Evolutionary conservation across 176 grass and related monocot genomes (phyloP).

Genomic region (Bromus sterilis): DNA sequence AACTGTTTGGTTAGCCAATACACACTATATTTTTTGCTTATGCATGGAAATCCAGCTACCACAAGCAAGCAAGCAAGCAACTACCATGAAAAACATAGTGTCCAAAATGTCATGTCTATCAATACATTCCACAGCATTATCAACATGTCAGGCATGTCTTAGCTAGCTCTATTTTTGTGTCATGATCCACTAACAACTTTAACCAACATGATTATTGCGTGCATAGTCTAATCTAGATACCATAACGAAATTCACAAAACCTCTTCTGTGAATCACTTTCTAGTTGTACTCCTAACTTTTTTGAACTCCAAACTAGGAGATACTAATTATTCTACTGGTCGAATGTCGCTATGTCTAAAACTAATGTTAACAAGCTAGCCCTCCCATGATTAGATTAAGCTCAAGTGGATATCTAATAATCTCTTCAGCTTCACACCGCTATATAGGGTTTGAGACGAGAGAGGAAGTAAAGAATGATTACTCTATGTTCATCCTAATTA

Average conservation of each 20-base stretch:
- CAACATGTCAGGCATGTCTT: background rate
- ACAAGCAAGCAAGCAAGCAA: background rate
- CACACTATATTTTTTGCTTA: background rate
- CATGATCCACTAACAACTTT: background rate
- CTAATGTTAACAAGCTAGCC: background rate
- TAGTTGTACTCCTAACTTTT: background rate
- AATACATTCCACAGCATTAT: background rate
- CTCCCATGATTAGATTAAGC: too few relatives aligned
- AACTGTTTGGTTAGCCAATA: background rate
- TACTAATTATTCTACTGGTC: background rate
- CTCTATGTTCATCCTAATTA: too few relatives aligned
- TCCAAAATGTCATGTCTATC: background rate
- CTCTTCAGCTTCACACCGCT: too few relatives aligned
- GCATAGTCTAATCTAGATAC: background rate
- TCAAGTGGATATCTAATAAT: too few relatives aligned
- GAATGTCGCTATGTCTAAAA: background rate
- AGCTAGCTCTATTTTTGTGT: background rate
- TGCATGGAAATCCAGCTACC: background rate
- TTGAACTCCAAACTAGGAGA: background rate
- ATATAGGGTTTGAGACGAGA: too few relatives aligned
- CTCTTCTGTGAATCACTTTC: background rate
- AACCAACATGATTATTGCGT: background rate
- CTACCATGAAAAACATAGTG: background rate
- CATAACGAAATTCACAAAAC: background rate
- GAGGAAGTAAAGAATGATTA: too few relatives aligned